Base-by-base conservation (phyloP, 78 protist genomes). In the Dictyostelium citrinum region DNA sequence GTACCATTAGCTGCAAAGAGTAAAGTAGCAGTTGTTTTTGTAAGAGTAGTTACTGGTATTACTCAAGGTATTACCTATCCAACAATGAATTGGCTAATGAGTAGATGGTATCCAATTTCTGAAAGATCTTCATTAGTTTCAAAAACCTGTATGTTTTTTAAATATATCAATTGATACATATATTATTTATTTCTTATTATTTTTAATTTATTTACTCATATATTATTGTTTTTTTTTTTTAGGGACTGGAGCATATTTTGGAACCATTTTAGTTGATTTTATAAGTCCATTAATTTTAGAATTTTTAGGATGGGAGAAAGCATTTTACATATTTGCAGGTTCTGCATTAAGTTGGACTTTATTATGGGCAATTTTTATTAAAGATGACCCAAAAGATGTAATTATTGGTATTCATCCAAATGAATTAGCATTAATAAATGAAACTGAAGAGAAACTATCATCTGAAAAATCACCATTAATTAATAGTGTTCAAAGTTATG, bases 61-160 rank as follows among this genome's bases (percentile, higher is more conserved):
- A 24, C 58, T 0, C 93, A 88, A 64, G 80, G 86, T 78, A 67
- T 76, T 31, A 55, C 93, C 1, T 88, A 78, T 46, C 85, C 93
- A 61, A 88, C 93, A 9, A 67, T 78, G 61, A 88, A 88, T 78
- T 88, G 93, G 93, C 35, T 88, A 64, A 88, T 88, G 24, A 78
- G 81, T 20, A 76, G 80, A 68, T 88, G 93, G 93, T 78, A 43
- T 24, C 85, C 93, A 39, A 27, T 27, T 16, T 39, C 51, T 20
- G 80, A 78, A 49, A 58, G 93, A 67, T 64, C 77, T 17, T 41
- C 93, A 14, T 46, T 83, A 17, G 85, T 81, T 14, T 11, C 85
- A 60, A 6, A 46, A 0, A 78, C 81, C 5, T 88, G 93, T 33
- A 77, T 20, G 6, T 76, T 5, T 39, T 39, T 39, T 7, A 39